Conservation (phyloP, 305 asterid species). For the Ilex paraguariensis region DNA sequence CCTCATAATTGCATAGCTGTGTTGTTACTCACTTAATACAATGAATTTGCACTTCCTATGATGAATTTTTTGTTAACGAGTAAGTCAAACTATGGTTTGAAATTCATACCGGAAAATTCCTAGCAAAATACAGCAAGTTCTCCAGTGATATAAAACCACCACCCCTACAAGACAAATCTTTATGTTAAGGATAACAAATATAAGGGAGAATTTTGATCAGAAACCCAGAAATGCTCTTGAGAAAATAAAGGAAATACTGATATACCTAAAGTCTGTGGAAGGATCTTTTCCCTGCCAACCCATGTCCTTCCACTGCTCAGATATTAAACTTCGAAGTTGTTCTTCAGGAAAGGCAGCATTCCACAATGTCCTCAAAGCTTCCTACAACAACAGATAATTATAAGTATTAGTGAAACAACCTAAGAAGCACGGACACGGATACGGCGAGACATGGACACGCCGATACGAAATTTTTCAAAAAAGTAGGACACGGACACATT, state of each 20-base stretch:
- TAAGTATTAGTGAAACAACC: constrained; percentile 10
- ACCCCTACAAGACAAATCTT: constrained; percentile 52
- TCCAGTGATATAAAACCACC: constrained; percentile 98
- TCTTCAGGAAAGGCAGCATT: constrained; percentile 86
- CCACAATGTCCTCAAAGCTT: constrained; percentile 86
- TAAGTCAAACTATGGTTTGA: too few relatives aligned
- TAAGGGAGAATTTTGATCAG: too few relatives aligned
- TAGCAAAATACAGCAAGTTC: constrained; percentile 80
- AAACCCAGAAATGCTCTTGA: neutral
- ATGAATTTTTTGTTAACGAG: too few relatives aligned
- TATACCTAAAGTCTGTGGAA: constrained; percentile 93
- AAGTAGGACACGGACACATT: too few relatives aligned
- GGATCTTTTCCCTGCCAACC: constrained; percentile 99
- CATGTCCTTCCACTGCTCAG: constrained; percentile 99
- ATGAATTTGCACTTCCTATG: too few relatives aligned
- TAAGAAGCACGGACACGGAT: too few relatives aligned
- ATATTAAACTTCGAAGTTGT: constrained; percentile 68
- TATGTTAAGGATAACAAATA: neutral
- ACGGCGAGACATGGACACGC: too few relatives aligned
- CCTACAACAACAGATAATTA: constrained; percentile 38
- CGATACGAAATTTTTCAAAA: too few relatives aligned
- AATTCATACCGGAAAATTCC: constrained; percentile 67
- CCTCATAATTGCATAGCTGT: too few relatives aligned
- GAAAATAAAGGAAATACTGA: constrained; percentile 15
- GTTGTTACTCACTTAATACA: too few relatives aligned